phyloP scores from a whole-genome alignment of 2,329 filamentous ascomycete species.

The Beauveria pseudobassiana region DNA sequence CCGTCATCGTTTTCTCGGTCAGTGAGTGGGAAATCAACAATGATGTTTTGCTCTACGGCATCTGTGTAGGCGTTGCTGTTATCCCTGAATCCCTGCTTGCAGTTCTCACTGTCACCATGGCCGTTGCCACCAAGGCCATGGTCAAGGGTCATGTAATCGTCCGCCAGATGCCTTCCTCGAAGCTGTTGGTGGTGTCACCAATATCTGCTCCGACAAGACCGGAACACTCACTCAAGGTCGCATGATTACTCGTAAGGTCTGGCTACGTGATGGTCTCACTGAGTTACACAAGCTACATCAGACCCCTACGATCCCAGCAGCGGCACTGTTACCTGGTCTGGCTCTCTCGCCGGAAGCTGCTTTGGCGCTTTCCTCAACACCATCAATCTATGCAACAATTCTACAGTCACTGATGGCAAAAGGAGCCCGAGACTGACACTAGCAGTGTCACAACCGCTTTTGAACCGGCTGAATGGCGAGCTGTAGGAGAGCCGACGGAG shows the following conservation, averaged over 20 bases:
- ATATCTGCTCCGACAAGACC: slow-evolving; percentile 65
- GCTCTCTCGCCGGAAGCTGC: slow-evolving; percentile 29
- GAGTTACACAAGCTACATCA: slow-evolving; percentile 45
- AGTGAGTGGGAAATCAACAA: slow-evolving; percentile 45
- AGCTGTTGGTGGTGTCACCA: slow-evolving; percentile 61
- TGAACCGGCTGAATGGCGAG: slow-evolving; percentile 43
- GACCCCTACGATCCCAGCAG: slow-evolving; percentile 56
- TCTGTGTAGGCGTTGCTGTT: slow-evolving; percentile 55
- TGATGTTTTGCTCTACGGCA: slow-evolving; percentile 54
- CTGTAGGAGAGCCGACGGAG: slow-evolving; percentile 62
- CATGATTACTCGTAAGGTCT: slow-evolving; percentile 58
- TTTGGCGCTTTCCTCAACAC: slow-evolving; percentile 45
- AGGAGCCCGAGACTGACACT: slow-evolving; percentile 38
- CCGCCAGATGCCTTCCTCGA: slow-evolving; percentile 59
- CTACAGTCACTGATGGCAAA: slow-evolving; percentile 41
- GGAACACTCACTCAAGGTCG: slow-evolving; percentile 60
- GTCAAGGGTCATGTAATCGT: slow-evolving; percentile 58
- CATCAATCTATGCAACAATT: slow-evolving; percentile 56
- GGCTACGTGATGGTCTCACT: slow-evolving; percentile 47
- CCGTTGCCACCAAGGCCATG: slow-evolving; percentile 59
- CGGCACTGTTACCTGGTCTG: slow-evolving; percentile 41
- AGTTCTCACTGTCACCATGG: slow-evolving; percentile 65
- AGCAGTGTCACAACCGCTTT: slow-evolving; percentile 40
- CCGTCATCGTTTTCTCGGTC: slow-evolving; percentile 54
- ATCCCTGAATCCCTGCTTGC: slow-evolving; percentile 62